Base-by-base conservation (phyloP, 2,329 filamentous ascomycete genomes). In the Cladophialophora carrionii region DNA sequence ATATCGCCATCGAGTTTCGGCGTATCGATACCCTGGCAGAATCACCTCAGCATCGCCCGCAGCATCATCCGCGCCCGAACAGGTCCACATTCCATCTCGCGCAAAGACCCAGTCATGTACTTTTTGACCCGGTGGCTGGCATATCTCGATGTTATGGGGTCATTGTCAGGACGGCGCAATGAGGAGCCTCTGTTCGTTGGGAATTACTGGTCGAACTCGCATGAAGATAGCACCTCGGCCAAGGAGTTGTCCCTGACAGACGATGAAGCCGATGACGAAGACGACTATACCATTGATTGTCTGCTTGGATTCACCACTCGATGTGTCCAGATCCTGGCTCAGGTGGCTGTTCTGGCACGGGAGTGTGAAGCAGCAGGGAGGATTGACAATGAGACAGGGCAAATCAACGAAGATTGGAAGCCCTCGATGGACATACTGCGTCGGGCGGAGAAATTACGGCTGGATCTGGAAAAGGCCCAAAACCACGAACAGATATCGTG, bases 71-170 rank as follows among this genome's bases (percentile, higher is more conserved):
- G 87, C 14, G 84, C 87, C 3, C 86, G 90, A 6, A 85, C 87
- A 22, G 82, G 86, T 9, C 82, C 85, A 58, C 77, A 82, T 31
- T 83, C 84, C 76, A 77, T 77, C 72, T 82, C 79, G 71, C 76
- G 81, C 62, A 72, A 83, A 72, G 82, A 88, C 72, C 81, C 85
- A 72, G 82, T 90, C 61, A 83, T 88, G 61, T 88, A 89, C 60
- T 95, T 96, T 73, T 82, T 95, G 9, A 88, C 86, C 70, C 87
- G 90, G 64, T 96, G 91, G 91, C 89, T 95, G 69, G 89, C 89
- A 1, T 95, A 95, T 76, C 83, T 96, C 22, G 91, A 95, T 73
- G 87, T 95, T 1, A 80, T 95, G 62, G 91, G 90, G 26, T 88
- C 86, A 49, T 80, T 96, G 80, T 80, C 79, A 61, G 90, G 89